phyloP scores from a whole-genome alignment of 768 basidiomycete species.

The Baorangia bicolor region DNA sequence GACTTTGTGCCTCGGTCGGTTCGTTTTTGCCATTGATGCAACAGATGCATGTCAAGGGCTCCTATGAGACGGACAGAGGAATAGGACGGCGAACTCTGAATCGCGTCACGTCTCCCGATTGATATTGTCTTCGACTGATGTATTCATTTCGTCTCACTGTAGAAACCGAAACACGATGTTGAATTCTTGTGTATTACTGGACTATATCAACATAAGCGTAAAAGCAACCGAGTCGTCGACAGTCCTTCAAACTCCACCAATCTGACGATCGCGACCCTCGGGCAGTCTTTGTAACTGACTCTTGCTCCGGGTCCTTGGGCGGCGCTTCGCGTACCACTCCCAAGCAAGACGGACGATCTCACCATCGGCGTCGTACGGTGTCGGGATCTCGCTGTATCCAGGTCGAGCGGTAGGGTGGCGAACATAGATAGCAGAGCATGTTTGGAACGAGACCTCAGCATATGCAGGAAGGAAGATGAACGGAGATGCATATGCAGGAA shows the following conservation, averaged over 20 bases:
- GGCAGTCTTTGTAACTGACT: slow-evolving; percentile 62
- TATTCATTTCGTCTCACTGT: neutral
- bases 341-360: slow-evolving; percentile 89
- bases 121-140: too few relatives aligned
- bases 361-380: slow-evolving; percentile 95
- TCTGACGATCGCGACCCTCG: slow-evolving; percentile 51
- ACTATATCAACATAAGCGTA: neutral
- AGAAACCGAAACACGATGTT: neutral
- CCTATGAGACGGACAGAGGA: too few relatives aligned
- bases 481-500: slow-evolving; percentile 85
- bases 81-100: too few relatives aligned
- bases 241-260: slow-evolving; percentile 19
- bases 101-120: too few relatives aligned
- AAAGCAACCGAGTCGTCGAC: neutral
- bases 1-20: too few relatives aligned
- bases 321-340: slow-evolving; percentile 88
- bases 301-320: slow-evolving; percentile 67
- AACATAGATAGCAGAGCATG: slow-evolving; percentile 90
- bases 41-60: too few relatives aligned
- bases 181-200: neutral
- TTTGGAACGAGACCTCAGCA: slow-evolving; percentile 79
- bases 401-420: slow-evolving; percentile 97
- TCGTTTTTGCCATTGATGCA: too few relatives aligned
- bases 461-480: slow-evolving; percentile 94
- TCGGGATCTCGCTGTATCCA: slow-evolving; percentile 92